Base-by-base conservation (phyloP, 345 rosid species). In the Moringa oleifera region DNA sequence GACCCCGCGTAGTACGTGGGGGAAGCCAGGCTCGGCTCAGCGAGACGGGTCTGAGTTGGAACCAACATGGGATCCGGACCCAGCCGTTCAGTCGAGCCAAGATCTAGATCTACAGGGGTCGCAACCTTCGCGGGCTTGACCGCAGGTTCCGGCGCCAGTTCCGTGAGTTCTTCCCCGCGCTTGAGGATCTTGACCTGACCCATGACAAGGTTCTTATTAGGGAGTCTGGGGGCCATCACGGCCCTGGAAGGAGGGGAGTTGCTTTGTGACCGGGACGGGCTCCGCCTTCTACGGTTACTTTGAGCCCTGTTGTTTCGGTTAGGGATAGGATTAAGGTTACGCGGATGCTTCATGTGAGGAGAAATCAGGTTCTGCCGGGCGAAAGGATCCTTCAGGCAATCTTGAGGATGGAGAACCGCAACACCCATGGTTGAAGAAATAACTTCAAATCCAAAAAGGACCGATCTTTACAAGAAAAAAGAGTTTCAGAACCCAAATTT, bases 111-210 rank as follows among this genome's bases (percentile, higher is more conserved):
- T 0, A 21, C 55, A 18, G n/a, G 36, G 8, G 61, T n/a, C 10
- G 9, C 59, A 2, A 57, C 6, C 8, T 10, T 58, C 0, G 20
- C 37, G 0, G 67, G 50, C 61, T 33, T 55, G 0, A 19, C n/a
- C 0, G 16, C 17, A 9, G 7, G 55, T n/a, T 21, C 58, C 21
- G 53, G 36, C 22, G 63, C 20, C n/a, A 15, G 0, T 15, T 59
- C 33, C 0, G 24, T 52, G 2, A 78, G 58, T 7, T 65, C 80
- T 49, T 89, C 95, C 20, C 96, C 98, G 25, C 96, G 90, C 47
- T 80, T 87, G 0, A 90, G 86, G 57, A 93, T 88, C 69, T 78
- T 85, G 17, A 90, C 81, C 25, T 81, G 82, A 0, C 90, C 81
- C 55, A 65, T 70, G 18, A 73, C 71, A 33, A 75, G 65, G 16